Evolutionary conservation across 805 yeast genomes (phyloP).

Genomic region (Lachancea thermotolerans): DNA sequence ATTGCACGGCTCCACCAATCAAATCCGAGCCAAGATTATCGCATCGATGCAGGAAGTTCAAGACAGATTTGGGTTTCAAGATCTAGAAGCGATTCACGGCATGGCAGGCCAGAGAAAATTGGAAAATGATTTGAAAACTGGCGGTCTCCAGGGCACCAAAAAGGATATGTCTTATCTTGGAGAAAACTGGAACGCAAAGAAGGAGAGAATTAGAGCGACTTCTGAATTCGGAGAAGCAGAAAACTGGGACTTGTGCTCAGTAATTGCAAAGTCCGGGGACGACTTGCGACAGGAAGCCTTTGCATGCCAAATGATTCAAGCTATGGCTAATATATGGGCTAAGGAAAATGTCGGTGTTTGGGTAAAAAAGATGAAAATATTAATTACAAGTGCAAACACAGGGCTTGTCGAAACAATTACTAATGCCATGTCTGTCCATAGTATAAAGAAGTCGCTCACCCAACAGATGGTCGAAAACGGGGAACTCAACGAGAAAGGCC

Average conservation of each 20-base stretch:
- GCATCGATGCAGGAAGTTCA: conserved; percentile 73
- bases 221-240: conserved; percentile 80
- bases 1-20: conserved; percentile 44
- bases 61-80: conserved; percentile 50
- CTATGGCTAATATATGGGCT: conserved; percentile 82
- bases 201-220: conserved; percentile 67
- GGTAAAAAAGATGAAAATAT: conserved; percentile 90
- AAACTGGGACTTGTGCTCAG: conserved; percentile 93
- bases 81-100: conserved; percentile 47
- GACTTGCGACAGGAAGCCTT: conserved; percentile 96
- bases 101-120: conserved; percentile 86
- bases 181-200: conserved; percentile 88
- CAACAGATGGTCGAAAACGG: conserved; percentile 62
- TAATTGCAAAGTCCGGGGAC: conserved; percentile 93
- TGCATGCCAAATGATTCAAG: conserved; percentile 88
- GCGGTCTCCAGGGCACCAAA: conserved; percentile 47
- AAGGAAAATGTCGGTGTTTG: conserved; percentile 64
- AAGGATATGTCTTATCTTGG: conserved; percentile 56
- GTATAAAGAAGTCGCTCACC: conserved; percentile 87
- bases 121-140: conserved; percentile 85
- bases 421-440: conserved; percentile 88
- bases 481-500: conserved; percentile 51
- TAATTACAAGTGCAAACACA: conserved; percentile 82
- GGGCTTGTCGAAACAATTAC: conserved; percentile 96
- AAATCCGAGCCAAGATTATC: conserved; percentile 64